Evolutionary conservation across 176 grass and related monocot species (phyloP).

Genomic region (Carex pumila): DNA sequence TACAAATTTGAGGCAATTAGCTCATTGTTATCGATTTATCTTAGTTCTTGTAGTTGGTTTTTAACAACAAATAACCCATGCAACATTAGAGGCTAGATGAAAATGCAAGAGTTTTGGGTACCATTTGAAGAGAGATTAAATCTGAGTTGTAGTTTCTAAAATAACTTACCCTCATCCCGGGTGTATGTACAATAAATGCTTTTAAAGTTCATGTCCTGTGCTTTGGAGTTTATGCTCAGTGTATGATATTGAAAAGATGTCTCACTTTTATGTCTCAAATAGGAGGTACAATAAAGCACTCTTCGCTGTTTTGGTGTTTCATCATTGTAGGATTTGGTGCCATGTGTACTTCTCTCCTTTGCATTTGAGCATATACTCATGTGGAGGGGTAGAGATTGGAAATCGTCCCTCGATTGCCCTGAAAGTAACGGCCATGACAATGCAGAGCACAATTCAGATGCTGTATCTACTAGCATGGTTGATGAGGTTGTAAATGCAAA

Average conservation of each 20-base stretch:
- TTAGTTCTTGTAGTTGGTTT: not conserved
- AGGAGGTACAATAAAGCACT: not conserved
- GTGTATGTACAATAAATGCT: not conserved
- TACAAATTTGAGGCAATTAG: not conserved
- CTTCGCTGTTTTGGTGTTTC: slow-evolving; percentile 14
- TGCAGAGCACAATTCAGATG: not conserved
- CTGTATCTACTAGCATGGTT: slow-evolving; percentile 9
- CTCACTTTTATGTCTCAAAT: not conserved
- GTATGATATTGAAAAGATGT: not conserved
- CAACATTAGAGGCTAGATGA: not conserved
- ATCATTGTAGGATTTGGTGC: slow-evolving; percentile 71
- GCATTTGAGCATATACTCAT: slow-evolving; percentile 90
- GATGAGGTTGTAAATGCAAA: slow-evolving; percentile 14
- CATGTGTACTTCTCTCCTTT: slow-evolving; percentile 72
- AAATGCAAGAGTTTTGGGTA: not conserved
- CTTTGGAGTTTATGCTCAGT: not conserved
- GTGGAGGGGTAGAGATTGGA: slow-evolving; percentile 87
- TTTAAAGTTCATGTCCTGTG: not conserved
- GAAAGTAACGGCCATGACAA: too few species aligned
- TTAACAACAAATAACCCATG: not conserved
- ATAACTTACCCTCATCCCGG: not conserved
- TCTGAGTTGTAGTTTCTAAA: not conserved
- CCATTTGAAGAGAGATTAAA: not conserved
- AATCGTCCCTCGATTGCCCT: slow-evolving; percentile 30
- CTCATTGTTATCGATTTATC: not conserved